Evolutionary conservation across 352 stramenopile species (phyloP), one percentile per base, ranked within the genome.

Genomic region (Phytophthora constricta): DNA sequence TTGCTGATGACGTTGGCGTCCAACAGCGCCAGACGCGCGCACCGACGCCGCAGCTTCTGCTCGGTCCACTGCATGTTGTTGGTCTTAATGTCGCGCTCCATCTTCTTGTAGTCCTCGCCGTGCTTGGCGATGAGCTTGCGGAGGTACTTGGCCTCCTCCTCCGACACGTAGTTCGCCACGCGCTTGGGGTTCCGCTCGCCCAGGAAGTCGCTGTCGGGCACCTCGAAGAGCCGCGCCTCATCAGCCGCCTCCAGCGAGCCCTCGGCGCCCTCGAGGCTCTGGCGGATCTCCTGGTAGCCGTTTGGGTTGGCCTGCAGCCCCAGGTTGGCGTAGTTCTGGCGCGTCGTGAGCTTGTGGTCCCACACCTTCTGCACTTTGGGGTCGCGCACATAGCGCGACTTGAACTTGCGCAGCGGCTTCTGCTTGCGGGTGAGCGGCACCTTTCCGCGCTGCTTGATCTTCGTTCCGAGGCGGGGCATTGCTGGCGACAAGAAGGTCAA

Each of bases 1-100:
- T 76, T 82, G 33, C 57, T 74, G 46, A 92, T 90, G 50, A 94
- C 53, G 49, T 89, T 91, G 60, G 86, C 84, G 66, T 95, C 86
- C 28, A 92, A 65, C 58, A 95, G 75, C 66, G 76, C 79, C 34
- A 95, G 71, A 56, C 86, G 84, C 53, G 84, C 86, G 62, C 84
- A 95, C 43, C 86, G 86, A 34, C 74, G 64, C 65, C 82, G 80
- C 34, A 95, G 72, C 63, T 92, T 93, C 48, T 79, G 72, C 53
- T 76, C 83, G 14, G 86, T 93, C 86, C 86, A 95, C 74, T 95
- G 86, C 81, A 89, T 87, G 57, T 86, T 86, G 80, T 95, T 95
- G 39, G 70, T 79, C 77, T 95, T 95, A 65, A 95, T 89, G 50
- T 95, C 86, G 56, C 84, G 79, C 65, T 71, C 78, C 86, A 95